Conservation (phyloP, 192 early-diverging fungal species). For the Linnemannia schmuckeri region DNA sequence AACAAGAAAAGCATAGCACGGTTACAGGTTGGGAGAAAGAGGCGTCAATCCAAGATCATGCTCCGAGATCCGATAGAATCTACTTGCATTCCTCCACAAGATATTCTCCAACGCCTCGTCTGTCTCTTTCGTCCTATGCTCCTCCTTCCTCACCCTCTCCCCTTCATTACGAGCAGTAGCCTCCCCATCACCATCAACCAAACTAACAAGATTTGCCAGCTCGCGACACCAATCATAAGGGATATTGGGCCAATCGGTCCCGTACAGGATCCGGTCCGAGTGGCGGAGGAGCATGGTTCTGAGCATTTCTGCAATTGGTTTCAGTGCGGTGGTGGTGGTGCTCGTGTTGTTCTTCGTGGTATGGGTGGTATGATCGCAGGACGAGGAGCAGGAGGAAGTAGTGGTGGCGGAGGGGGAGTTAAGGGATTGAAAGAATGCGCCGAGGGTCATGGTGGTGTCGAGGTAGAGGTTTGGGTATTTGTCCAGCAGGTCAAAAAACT, state of each 20-base stretch:
- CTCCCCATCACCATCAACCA: conserved; percentile 46
- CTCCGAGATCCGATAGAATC: conserved; percentile 49
- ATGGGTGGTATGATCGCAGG: too few relatives aligned
- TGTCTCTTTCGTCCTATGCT: conserved; percentile 4
- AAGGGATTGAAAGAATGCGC: conserved; percentile 25
- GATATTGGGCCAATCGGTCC: conserved; percentile 58
- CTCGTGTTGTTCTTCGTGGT: too few relatives aligned
- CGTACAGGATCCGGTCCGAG: conserved; percentile 53
- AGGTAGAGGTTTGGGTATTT: conserved; percentile 55
- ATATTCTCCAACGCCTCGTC: conserved; percentile 44
- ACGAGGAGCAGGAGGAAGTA: too few relatives aligned
- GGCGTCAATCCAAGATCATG: conserved; percentile 18
- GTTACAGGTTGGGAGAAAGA: neutral
- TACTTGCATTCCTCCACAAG: conserved; percentile 47
- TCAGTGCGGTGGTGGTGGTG: neutral
- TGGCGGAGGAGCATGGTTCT: conserved; percentile 39
- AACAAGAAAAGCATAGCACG: neutral
- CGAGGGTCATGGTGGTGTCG: conserved; percentile 56
- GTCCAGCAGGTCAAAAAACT: conserved; percentile 54
- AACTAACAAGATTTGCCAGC: conserved; percentile 41
- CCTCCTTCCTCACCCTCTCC: neutral
- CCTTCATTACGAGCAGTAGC: neutral
- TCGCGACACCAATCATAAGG: conserved; percentile 57
- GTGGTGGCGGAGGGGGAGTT: too few relatives aligned
- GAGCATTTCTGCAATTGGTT: conserved; percentile 20